Evolutionary conservation across 768 basidiomycete genomes (phyloP), one percentile per base, ranked within the genome.

Genomic region (Tricholomella constricta): DNA sequence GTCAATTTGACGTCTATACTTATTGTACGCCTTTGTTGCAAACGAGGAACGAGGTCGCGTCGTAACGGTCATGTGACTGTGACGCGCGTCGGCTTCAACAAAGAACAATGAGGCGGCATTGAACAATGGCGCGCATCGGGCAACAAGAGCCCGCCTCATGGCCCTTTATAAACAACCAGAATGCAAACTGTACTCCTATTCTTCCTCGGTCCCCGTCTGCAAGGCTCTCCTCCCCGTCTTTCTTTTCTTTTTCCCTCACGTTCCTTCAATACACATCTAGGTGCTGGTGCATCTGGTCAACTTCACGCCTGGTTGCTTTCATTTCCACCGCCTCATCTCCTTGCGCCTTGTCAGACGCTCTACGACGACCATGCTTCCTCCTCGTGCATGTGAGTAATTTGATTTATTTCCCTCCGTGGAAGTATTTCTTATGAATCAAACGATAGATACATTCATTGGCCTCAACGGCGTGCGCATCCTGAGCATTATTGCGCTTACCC

Each of bases 401-500:
- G 11, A 36, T 47, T 48, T 8, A 9, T 17, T 34, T 19, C 27
- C 43, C 10, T 44, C 19, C 26, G 22, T 32, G 15, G 22, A 9
- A 9, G 23, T 19, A 25, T 45, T n/a, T 45, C 36, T 31, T 11
- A 35, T 20, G 15, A 37, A 17, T 48, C 3, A 34, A 25, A 20
- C 42, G 9, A 46, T 36, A 81, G 80, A 84, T 60, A 63, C 80
- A 22, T 94, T 92, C 75, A 84, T 90, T 62, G 81, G 78, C 41
- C 86, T 96, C 63, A 95, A 96, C 63, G 78, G 66, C 63, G 79
- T 91, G 63, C 90, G 94, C 25, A 71, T 80, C 31, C 69, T 97
- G 41, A 91, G 90, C 71, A 84, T 97, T 61, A 78, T 95, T 46
- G 78, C 84, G 7, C 79, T 96, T 47, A 56, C 89, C 6, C 82